Base-by-base conservation (phyloP, 257 asterid species). In the Gentiana dahurica region DNA sequence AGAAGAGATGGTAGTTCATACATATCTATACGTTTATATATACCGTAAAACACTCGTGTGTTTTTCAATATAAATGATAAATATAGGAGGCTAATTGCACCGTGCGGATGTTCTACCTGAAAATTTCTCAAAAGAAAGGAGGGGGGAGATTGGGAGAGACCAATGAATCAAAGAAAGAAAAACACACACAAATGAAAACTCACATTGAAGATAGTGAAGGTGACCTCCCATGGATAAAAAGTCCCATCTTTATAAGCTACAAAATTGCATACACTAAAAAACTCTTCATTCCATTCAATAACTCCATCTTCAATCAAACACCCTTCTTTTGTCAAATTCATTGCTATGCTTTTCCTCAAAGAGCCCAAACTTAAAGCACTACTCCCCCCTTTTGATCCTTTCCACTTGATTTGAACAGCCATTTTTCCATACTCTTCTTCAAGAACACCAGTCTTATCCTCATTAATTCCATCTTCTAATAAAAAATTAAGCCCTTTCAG, bases 171-270 rank as follows among this genome's bases (percentile, higher is more conserved):
- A 35, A 13, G 35, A 55, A 13, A 48, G 10, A 44, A 60, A 24
- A 24, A 24, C 0, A 24, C 0, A 24, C 24, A 24, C 24, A 24
- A 12, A 35, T 11, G 46, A 63, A 58, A 59, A 77, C 89, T 84
- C 71, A 87, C 96, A 61, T 70, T 71, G 72, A 80, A 60, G 49
- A 84, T 66, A 15, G 92, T 65, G 51, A 87, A 75, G 0, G 71
- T 69, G 64, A 87, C 72, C 55, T 82, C 77, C 94, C 94, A 87
- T 10, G 96, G 89, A 62, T 71, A 80, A 75, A 80, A 82, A 0
- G 48, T 60, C 3, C 69, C 85, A 3, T 80, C 82, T 46, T 76
- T 78, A 52, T 58, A 34, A 37, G 55, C 56, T 0, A 77, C 65
- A 43, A 84, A 80, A 34, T 36, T 64, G 76, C 89, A 82, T 13